Percentiles rank a stretch among this genome's conserved stretches.
These are phyloP conservation scores for Bauhinia variegata DNA, from an alignment of 306 rosid genomes.

Conservation along the genomic window DNA sequence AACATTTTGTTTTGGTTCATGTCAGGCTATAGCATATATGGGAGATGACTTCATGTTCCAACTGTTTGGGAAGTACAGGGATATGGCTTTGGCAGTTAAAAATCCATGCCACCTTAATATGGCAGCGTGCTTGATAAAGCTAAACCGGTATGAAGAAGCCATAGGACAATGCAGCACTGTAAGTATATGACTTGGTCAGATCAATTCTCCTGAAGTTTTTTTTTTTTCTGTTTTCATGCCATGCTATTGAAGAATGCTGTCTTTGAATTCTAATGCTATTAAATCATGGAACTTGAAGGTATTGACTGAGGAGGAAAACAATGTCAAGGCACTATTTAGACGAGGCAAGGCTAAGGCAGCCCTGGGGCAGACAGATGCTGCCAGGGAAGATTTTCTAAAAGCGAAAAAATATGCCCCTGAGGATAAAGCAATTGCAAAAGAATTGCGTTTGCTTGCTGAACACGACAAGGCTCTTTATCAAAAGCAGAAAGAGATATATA, in stretches of 20 bases:
- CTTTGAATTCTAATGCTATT: background rate
- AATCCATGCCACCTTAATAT: conserved; percentile 96
- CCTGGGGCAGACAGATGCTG: conserved; percentile 91
- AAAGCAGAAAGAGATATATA: conserved; percentile 92
- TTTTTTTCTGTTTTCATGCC: too few species aligned
- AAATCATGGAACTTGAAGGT: conserved; percentile 54
- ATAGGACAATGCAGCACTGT: conserved; percentile 81
- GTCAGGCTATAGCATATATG: conserved; percentile 92
- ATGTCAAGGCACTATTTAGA: conserved; percentile 81
- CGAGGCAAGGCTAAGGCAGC: conserved; percentile 89
- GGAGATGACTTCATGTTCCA: conserved; percentile 98
- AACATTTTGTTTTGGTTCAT: conserved; percentile 33
- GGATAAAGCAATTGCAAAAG: conserved; percentile 82
- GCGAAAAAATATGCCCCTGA: conserved; percentile 67
- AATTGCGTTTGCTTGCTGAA: conserved; percentile 71
- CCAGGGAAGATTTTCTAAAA: conserved; percentile 74
- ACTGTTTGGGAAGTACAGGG: conserved; percentile 86
- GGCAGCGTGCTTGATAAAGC: conserved; percentile 90
- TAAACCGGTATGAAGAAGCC: conserved; percentile 83
- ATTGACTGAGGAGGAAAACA: conserved; percentile 84
- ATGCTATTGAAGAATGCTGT: too few species aligned
- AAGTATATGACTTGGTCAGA: conserved; percentile 41
- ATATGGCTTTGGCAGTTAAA: conserved; percentile 93
- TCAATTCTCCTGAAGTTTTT: background rate
- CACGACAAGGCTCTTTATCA: conserved; percentile 83